Conservation (phyloP, 352 stramenopile species). For the Phytophthora ramorum region DNA sequence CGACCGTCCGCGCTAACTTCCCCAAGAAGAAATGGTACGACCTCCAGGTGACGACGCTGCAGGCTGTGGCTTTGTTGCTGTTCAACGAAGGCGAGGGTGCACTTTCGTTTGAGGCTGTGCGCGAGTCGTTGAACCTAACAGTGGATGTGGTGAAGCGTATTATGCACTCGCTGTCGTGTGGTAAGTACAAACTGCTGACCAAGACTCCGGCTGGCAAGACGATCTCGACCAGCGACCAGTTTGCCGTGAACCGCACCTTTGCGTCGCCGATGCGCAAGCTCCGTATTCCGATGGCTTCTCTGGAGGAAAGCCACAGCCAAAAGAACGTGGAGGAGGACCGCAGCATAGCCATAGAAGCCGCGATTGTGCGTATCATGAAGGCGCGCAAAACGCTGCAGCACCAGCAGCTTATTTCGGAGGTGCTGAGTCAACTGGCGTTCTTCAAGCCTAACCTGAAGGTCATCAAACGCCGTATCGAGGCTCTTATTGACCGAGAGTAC, state of each 20-base stretch:
- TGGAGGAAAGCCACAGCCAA: constrained; percentile 98
- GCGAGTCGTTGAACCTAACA: constrained; percentile 94
- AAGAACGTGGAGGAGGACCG: constrained; percentile 98
- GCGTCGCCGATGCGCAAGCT: constrained; percentile 97
- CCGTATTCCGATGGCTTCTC: constrained; percentile 98
- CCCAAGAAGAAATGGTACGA: constrained; percentile 96
- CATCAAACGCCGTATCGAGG: constrained; percentile 98
- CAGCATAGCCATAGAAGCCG: constrained; percentile 98
- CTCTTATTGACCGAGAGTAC: constrained; percentile 98
- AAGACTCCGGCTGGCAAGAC: constrained; percentile 95
- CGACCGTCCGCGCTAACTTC: constrained; percentile 88
- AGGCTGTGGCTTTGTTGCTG: constrained; percentile 95
- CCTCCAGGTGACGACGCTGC: constrained; percentile 97
- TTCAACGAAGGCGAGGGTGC: constrained; percentile 93
- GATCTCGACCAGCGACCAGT: constrained; percentile 95
- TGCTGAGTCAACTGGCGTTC: constrained; percentile 97
- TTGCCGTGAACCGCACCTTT: constrained; percentile 96
- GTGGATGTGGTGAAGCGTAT: constrained; percentile 97
- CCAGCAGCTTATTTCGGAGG: constrained; percentile 98
- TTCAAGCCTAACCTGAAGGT: constrained; percentile 98
- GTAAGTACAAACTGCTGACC: constrained; percentile 98
- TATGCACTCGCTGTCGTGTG: constrained; percentile 98
- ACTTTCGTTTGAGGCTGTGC: constrained; percentile 92
- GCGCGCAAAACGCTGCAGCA: constrained; percentile 97
- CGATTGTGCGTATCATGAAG: constrained; percentile 99